phyloP scores from a whole-genome alignment of 78 protist genomes.

The slime mould (Dictyostelium discoideum) region DNA sequence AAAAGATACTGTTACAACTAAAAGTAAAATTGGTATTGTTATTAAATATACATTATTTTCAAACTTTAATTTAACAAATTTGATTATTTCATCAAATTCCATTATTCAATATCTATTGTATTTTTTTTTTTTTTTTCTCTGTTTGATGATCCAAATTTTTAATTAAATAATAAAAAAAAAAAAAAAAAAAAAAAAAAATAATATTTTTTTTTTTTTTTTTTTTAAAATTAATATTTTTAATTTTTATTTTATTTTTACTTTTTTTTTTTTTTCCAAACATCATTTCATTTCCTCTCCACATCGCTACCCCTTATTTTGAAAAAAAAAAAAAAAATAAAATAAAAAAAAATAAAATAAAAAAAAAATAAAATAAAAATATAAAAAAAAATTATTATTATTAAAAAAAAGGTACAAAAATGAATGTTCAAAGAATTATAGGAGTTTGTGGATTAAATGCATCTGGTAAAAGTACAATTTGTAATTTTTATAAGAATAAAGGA shows the following conservation, averaged over 20 bases:
- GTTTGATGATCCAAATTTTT: not conserved
- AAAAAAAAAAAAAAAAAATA: too few species aligned
- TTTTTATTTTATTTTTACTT: not conserved
- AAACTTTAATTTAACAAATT: not conserved
- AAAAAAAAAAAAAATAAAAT: too few species aligned
- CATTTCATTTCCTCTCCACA: not conserved
- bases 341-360: too few species aligned
- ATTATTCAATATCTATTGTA: not conserved
- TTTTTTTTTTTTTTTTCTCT: not conserved
- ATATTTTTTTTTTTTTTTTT: not conserved
- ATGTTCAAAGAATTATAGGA: slow-evolving; percentile 42
- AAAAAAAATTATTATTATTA: not conserved
- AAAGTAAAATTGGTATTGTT: not conserved
- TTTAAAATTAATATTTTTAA: not conserved
- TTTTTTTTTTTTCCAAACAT: not conserved
- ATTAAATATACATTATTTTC: not conserved
- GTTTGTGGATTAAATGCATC: slow-evolving; percentile 80
- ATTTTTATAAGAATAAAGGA: slow-evolving; percentile 48
- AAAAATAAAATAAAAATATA: not conserved
- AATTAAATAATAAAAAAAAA: not conserved
- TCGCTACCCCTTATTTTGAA: not conserved
- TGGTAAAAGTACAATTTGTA: slow-evolving; percentile 58
- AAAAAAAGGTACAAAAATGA: not conserved
- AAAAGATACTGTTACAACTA: not conserved
- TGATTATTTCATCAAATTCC: not conserved